Percentiles rank a stretch among this genome's conserved stretches.
These are phyloP conservation scores for Pseudocercospora ulei DNA, from an alignment of 2,329 filamentous ascomycete species.

Conservation along the genomic window DNA sequence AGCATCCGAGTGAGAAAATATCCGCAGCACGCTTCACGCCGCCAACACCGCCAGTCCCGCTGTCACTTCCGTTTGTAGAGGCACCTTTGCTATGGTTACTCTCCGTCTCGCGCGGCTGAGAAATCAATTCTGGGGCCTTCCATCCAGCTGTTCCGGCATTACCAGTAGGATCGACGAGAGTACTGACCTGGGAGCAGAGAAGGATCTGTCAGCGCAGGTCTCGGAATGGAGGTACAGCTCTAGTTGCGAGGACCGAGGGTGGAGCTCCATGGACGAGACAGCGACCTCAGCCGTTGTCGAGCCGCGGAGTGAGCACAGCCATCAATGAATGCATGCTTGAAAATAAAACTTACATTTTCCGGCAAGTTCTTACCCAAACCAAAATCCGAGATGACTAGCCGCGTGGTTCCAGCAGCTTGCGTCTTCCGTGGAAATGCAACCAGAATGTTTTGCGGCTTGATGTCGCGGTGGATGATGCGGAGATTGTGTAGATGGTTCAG, in stretches of 20 bases:
- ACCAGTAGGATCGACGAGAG: slow-evolving; percentile 85
- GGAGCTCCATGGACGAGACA: too few species aligned
- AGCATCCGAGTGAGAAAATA: slow-evolving; percentile 90
- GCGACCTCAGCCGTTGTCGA: too few species aligned
- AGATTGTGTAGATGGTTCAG: slow-evolving; percentile 81
- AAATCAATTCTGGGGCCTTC: slow-evolving; percentile 86
- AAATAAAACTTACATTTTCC: slow-evolving; percentile 85
- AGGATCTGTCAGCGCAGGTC: too few species aligned
- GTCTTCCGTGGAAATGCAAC: slow-evolving; percentile 61
- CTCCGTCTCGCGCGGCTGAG: slow-evolving; percentile 44
- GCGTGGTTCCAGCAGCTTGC: slow-evolving; percentile 55
- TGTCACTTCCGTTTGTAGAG: slow-evolving; percentile 45
- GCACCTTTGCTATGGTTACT: slow-evolving; percentile 40
- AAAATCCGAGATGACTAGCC: slow-evolving; percentile 95
- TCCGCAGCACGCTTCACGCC: slow-evolving; percentile 93
- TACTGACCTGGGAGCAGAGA: too few species aligned
- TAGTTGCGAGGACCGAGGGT: too few species aligned
- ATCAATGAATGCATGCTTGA: slow-evolving; percentile 85
- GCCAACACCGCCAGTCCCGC: slow-evolving; percentile 43
- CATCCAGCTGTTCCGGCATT: slow-evolving; percentile 92
- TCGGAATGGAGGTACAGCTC: too few species aligned
- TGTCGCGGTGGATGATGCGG: slow-evolving; percentile 89
- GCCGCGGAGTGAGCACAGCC: slow-evolving; percentile 96
- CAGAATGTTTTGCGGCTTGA: slow-evolving; percentile 96
- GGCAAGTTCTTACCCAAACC: slow-evolving; percentile 96